Base-by-base conservation (phyloP, 75 land plant genomes). In the Isoetes taiwanensis region DNA sequence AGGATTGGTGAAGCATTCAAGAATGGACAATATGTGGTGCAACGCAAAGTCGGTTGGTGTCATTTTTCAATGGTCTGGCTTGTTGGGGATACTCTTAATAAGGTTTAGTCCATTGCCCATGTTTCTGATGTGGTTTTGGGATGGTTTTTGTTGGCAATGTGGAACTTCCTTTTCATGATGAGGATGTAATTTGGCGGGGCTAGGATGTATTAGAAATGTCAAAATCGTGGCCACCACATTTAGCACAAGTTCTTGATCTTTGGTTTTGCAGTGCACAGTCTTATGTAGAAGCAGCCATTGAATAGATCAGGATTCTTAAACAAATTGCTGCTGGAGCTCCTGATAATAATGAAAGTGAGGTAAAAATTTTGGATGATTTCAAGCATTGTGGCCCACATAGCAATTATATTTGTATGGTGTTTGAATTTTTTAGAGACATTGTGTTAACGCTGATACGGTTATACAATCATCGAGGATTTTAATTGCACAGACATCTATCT, bases 41-140 rank as follows among this genome's bases (percentile, higher is more conserved):
- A 89, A 70, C 50, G 78, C 32, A 89, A 89, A 72, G 81, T 89
- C 4, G 96, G 96, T 2, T 89, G 76, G 89, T 89, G 96, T 11
- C 71, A 85, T 12, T 89, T 89, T 70, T 89, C 96, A 58, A 89
- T 83, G 26, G 96, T 89, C 41, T 89, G 96, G 96, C 90, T 89
- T 61, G 96, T 89, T 19, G 84, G 83, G 79, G 90, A 84, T 52
- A 58, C 76, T 17, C 43, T 55, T 8, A 30, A 40, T 17, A 43
- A 62, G 14, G 72, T 69, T n/a, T n/a, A n/a, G n/a, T n/a, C n/a
- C n/a, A n/a, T n/a, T n/a, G n/a, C n/a, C n/a, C n/a, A n/a, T n/a
- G n/a, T n/a, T n/a, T n/a, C n/a, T n/a, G n/a, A n/a, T n/a, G n/a
- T n/a, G n/a, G n/a, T n/a, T n/a, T n/a, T n/a, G n/a, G n/a, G n/a